Percentiles rank a stretch among this genome's conserved stretches.
These are phyloP conservation scores for Solanum appendiculatum DNA, from an alignment of 257 asterid species.

Conservation along the genomic window DNA sequence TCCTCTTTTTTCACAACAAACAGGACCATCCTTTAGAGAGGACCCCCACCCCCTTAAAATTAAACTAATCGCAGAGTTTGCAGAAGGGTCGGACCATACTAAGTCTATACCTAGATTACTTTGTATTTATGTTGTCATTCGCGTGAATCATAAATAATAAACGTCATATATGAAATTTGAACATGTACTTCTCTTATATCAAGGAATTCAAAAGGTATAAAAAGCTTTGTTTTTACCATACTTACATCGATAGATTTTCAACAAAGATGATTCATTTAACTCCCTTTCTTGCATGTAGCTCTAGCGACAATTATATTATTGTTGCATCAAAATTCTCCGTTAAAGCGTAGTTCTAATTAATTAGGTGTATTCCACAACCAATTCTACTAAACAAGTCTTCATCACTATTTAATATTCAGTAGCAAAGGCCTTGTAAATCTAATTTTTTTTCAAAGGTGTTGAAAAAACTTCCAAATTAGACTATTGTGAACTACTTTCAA, in stretches of 20 bases:
- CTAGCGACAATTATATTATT: background rate
- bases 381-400: background rate
- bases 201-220: background rate
- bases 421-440: background rate
- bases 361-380: background rate
- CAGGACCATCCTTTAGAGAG: background rate
- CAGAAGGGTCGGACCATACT: background rate
- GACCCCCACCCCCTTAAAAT: background rate
- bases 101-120: too few relatives aligned
- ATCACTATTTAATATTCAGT: background rate
- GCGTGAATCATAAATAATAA: background rate
- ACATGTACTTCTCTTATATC: background rate
- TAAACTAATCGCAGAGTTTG: background rate
- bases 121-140: too few relatives aligned
- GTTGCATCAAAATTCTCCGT: background rate
- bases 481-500: background rate
- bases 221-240: background rate
- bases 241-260: background rate
- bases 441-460: background rate
- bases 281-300: background rate
- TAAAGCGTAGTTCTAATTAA: background rate
- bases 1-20: background rate
- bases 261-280: background rate
- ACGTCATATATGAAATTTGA: background rate
- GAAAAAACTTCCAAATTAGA: background rate